Percentiles rank a stretch among this genome's conserved stretches.
These are phyloP conservation scores for Arthrobotrys conoides DNA, from an alignment of 2,329 filamentous ascomycete genomes.

Conservation along the genomic window DNA sequence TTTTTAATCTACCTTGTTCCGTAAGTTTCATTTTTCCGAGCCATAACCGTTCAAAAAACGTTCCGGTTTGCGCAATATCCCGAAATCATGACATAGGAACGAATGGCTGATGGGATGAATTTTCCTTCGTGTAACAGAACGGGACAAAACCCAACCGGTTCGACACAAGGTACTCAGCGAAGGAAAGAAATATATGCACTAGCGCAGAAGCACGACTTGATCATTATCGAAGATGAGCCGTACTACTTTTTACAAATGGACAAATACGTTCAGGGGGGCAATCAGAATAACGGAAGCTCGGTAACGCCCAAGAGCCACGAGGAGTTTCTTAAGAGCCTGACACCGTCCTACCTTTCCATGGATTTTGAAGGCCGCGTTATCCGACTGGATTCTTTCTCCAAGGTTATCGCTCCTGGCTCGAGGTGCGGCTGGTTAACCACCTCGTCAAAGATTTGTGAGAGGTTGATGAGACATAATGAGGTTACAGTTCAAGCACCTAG, in stretches of 20 bases:
- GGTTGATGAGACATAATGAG: conserved; percentile 86
- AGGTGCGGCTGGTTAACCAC: conserved; percentile 91
- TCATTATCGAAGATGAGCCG: conserved; percentile 91
- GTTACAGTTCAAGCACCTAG: conserved; percentile 86
- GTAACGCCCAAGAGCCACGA: conserved; percentile 74
- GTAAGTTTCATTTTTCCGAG: conserved; percentile 61
- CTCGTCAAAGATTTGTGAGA: conserved; percentile 84
- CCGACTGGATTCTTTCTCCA: conserved; percentile 93
- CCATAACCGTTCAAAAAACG: not conserved
- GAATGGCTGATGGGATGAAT: conserved; percentile 29
- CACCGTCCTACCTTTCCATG: conserved; percentile 83
- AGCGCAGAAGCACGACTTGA: conserved; percentile 85
- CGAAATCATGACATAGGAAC: not conserved
- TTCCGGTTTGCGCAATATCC: not conserved
- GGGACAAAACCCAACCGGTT: conserved; percentile 91
- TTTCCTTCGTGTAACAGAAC: conserved; percentile 68
- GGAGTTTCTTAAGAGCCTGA: conserved; percentile 80
- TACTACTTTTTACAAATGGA: conserved; percentile 94
- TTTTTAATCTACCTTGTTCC: conserved; percentile 79
- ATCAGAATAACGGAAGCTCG: conserved; percentile 33
- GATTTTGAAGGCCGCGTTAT: conserved; percentile 90
- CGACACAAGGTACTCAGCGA: conserved; percentile 79
- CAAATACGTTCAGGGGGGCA: conserved; percentile 67
- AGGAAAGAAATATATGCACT: conserved; percentile 81
- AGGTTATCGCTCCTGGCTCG: conserved; percentile 86